A percentile compares a stretch with the other conserved stretches of the same genome.
phyloP scores from a whole-genome alignment of 805 yeast genomes.

The Ogataea minuta region DNA sequence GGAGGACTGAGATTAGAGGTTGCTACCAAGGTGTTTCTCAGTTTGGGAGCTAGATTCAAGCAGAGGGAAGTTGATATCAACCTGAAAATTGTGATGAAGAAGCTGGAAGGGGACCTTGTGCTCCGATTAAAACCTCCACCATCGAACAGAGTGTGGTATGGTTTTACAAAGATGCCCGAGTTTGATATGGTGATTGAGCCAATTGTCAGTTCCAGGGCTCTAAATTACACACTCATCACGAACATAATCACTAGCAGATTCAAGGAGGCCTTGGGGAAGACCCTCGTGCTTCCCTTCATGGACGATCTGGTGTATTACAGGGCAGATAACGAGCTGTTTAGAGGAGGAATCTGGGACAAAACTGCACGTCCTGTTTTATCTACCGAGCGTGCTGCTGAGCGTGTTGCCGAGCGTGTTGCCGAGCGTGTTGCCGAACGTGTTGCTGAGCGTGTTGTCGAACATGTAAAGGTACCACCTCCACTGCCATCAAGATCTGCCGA shows the following conservation, averaged over 20 bases:
- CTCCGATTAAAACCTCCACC: slow-evolving; percentile 85
- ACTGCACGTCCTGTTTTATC: slow-evolving; percentile 22
- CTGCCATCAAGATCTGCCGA: background rate
- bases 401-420: too few relatives aligned
- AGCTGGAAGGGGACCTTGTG: slow-evolving; percentile 70
- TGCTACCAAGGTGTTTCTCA: slow-evolving; percentile 75
- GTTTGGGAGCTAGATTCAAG: slow-evolving; percentile 71
- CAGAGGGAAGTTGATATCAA: slow-evolving; percentile 72
- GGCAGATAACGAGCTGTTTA: slow-evolving; percentile 65
- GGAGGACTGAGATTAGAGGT: slow-evolving; percentile 78
- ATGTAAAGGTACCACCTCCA: slow-evolving; percentile 2
- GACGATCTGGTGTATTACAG: slow-evolving; percentile 78
- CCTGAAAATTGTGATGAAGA: slow-evolving; percentile 64
- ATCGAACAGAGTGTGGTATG: slow-evolving; percentile 86
- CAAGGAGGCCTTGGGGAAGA: slow-evolving; percentile 73
- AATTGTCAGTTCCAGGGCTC: slow-evolving; percentile 78
- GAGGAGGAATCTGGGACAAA: slow-evolving; percentile 93
- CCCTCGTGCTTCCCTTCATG: slow-evolving; percentile 83
- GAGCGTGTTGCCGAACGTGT: background rate
- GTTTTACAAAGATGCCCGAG: slow-evolving; percentile 75
- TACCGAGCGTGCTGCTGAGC: background rate
- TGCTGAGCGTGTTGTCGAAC: background rate
- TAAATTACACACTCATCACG: slow-evolving; percentile 76
- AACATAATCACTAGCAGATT: slow-evolving; percentile 75
- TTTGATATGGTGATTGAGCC: slow-evolving; percentile 82